Evolutionary conservation across 1,284 basidiomycete genomes (phyloP).

Genomic region (Cryptococcus depauperatus): DNA sequence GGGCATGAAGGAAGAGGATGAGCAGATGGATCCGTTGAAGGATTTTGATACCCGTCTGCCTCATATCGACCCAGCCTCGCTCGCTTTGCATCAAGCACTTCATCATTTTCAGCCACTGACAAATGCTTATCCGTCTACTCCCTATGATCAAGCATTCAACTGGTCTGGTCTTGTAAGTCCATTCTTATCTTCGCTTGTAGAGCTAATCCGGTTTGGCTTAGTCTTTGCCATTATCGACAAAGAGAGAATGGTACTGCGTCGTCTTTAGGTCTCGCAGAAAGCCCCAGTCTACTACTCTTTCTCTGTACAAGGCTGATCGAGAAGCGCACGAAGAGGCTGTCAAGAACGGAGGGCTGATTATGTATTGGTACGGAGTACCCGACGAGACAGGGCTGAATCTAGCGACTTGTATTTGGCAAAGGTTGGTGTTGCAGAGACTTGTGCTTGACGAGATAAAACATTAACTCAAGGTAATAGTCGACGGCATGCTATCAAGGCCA

Average conservation of each 20-base stretch:
- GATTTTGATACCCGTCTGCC: conserved; percentile 66
- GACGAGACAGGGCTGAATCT: conserved; percentile 70
- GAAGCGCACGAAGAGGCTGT: conserved; percentile 85
- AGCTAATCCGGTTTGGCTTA: background rate
- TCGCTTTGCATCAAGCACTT: conserved; percentile 75
- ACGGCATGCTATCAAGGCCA: conserved; percentile 69
- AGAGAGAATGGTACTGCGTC: conserved; percentile 79
- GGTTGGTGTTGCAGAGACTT: conserved; percentile 8
- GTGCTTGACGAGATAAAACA: background rate
- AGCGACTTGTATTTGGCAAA: conserved; percentile 90
- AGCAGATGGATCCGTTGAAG: conserved; percentile 8
- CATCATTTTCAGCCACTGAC: conserved; percentile 63
- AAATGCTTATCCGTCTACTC: conserved; percentile 54
- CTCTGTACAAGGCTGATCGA: conserved; percentile 74
- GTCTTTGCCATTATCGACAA: conserved; percentile 22
- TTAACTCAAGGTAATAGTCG: conserved; percentile 48
- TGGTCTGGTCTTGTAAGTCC: conserved; percentile 58
- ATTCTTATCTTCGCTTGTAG: background rate
- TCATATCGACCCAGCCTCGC: conserved; percentile 67
- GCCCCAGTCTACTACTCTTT: conserved; percentile 40
- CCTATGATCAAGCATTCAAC: conserved; percentile 73
- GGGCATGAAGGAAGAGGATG: background rate
- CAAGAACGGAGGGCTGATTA: conserved; percentile 63
- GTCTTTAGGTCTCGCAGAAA: conserved; percentile 75
- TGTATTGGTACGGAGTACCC: conserved; percentile 86